Conservation (phyloP, 2,329 filamentous ascomycete species). For the Scedosporium apiospermum region DNA sequence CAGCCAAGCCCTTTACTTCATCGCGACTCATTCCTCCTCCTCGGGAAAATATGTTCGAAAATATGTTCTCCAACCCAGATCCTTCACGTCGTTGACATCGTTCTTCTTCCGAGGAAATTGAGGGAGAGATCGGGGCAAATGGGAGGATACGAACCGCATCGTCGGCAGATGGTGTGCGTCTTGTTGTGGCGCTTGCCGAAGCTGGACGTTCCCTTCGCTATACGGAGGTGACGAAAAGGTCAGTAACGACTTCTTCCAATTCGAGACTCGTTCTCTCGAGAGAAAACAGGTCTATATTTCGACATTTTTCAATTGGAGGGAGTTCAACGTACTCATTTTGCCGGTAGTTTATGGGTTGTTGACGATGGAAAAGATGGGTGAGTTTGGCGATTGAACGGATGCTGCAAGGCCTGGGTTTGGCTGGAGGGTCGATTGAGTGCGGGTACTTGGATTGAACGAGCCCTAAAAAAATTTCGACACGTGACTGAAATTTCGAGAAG, state of each 20-base stretch:
- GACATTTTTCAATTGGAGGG: conserved; percentile 6
- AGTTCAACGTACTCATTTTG: conserved; percentile 46
- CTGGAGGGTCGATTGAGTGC: not conserved
- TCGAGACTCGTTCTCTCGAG: conserved; percentile 6
- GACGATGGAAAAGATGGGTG: conserved; percentile 4
- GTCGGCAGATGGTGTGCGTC: conserved; percentile 96
- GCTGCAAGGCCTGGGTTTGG: not conserved
- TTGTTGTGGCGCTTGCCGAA: conserved; percentile 77
- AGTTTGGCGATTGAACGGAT: conserved; percentile 1
- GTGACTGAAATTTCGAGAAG: not conserved
- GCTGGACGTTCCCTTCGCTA: conserved; percentile 50
- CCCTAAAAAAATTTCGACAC: conserved; percentile 6
- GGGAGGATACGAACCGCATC: conserved; percentile 68
- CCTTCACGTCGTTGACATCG: conserved; percentile 2
- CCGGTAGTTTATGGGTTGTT: conserved; percentile 26
- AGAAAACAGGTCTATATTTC: conserved; percentile 2
- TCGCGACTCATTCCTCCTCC: not conserved
- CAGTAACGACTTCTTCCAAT: conserved; percentile 10
- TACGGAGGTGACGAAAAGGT: conserved; percentile 16
- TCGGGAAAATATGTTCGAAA: not conserved
- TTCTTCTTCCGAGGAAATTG: not conserved
- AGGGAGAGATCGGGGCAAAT: not conserved
- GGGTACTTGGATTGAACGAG: conserved; percentile 4
- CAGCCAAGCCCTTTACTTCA: not conserved
- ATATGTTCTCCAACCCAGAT: not conserved